Base-by-base conservation (phyloP, 768 basidiomycete species). In the Amanita fuliginea region DNA sequence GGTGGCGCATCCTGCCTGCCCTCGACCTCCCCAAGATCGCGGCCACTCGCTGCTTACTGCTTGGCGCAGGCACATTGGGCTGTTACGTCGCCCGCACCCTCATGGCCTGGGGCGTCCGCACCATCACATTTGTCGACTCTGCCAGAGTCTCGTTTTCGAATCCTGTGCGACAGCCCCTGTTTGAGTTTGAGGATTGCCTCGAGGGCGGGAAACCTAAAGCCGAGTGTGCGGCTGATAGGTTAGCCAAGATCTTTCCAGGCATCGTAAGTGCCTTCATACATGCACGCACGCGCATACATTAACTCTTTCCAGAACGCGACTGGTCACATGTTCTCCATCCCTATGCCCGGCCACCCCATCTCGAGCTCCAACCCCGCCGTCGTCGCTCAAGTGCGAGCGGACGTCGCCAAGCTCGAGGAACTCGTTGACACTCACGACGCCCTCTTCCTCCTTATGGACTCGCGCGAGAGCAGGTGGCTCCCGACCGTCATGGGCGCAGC, bases 281-380 rank as follows among this genome's bases (percentile, higher is more conserved):
- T 24, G 22, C 8, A 28, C 28, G 9, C 4, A 28, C 28, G 9
- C 1, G 8, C 34, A n/a, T 42, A 16, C 21, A 14, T 2, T 43
- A 21, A 44, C 30, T 21, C 6, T 30, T n/a, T n/a, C 1, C 53
- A 96, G 93, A 86, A 93, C 54, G 83, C 94, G 0, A 75, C 73
- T 0, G 94, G 92, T 0, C 69, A 87, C 55, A 73, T 75, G 8
- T 69, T 98, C 2, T 78, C 83, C 7, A 85, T 98, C 55, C 95
- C 95, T 6, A 98, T 99, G 94, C 96, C 96, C 0, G 96, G 96
- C 0, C 96, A 99, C 60, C 95, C 94, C 0, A 75, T 97, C 49
- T 79, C 90, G 3, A 48, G 60, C 6, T 28, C 65, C 2, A 66
- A 64, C 13, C 70, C 72, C 0, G 65, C 68, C 0, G 74, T 72